Conservation (phyloP, 495 filamentous ascomycete species). For the Lophiotrema nucula region DNA sequence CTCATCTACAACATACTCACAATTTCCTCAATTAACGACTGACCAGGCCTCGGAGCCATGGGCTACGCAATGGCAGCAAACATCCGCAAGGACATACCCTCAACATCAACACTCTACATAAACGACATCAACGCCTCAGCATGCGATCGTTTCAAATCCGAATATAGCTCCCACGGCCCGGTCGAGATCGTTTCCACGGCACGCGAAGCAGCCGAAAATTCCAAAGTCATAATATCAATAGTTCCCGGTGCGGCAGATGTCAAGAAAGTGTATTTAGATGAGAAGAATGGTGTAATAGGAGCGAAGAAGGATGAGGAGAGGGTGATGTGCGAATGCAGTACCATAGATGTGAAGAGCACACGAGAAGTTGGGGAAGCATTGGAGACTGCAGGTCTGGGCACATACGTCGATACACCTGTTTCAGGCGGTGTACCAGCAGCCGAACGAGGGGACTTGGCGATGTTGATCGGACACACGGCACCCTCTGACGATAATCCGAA, state of each 20-base stretch:
- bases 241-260: slow-evolving; percentile 27
- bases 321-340: slow-evolving; percentile 31
- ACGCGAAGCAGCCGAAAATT: slow-evolving; percentile 22
- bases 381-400: slow-evolving; percentile 11
- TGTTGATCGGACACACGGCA: slow-evolving; percentile 23
- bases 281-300: slow-evolving; percentile 26
- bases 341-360: slow-evolving; percentile 29
- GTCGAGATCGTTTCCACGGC: slow-evolving; percentile 22
- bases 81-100: slow-evolving; percentile 18
- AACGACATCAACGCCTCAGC: slow-evolving; percentile 24
- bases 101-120: slow-evolving; percentile 20
- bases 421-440: slow-evolving; percentile 33
- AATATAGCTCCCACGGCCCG: slow-evolving; percentile 17
- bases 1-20: not conserved
- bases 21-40: slow-evolving; percentile 1
- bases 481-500: slow-evolving; percentile 4
- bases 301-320: slow-evolving; percentile 6
- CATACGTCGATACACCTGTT: slow-evolving; percentile 32
- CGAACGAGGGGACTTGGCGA: slow-evolving; percentile 23
- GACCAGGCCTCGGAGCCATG: slow-evolving; percentile 31
- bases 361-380: slow-evolving; percentile 26
- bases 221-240: slow-evolving; percentile 26
- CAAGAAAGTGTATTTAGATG: slow-evolving; percentile 24
- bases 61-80: slow-evolving; percentile 32
- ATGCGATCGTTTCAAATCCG: slow-evolving; percentile 21